phyloP scores from a whole-genome alignment of 441 rosid species.

The Euphorbia celastroides region DNA sequence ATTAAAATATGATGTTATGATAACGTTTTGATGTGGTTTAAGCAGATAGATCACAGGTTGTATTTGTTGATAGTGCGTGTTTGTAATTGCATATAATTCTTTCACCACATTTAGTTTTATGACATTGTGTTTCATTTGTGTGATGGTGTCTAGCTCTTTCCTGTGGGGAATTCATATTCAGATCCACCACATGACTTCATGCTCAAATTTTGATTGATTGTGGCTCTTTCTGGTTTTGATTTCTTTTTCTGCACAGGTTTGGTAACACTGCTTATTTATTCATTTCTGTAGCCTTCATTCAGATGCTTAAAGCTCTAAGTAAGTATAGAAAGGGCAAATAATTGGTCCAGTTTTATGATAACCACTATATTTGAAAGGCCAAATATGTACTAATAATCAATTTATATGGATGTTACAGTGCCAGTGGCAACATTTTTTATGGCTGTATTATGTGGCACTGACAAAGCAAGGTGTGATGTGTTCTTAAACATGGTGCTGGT shows the following conservation, averaged over 20 bases:
- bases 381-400: constrained; percentile 23
- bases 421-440: constrained; percentile 93
- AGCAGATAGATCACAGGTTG: not conserved
- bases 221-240: constrained; percentile 10
- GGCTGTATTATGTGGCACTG: constrained; percentile 97
- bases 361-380: too few relatives aligned
- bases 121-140: not conserved
- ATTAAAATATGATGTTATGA: too few relatives aligned
- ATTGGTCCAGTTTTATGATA: constrained; percentile 10
- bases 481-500: constrained; percentile 98
- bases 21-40: not conserved
- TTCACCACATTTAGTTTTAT: not conserved
- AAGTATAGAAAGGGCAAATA: constrained; percentile 32
- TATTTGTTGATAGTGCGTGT: not conserved
- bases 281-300: constrained; percentile 96
- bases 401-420: constrained; percentile 57
- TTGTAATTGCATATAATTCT: not conserved
- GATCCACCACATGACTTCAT: not conserved
- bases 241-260: constrained; percentile 59
- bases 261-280: constrained; percentile 96
- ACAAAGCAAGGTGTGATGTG: constrained; percentile 92
- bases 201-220: not conserved
- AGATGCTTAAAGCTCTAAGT: constrained; percentile 99
- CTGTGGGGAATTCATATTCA: not conserved
- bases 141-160: too few relatives aligned